These are phyloP conservation scores for Scedosporium apiospermum DNA, from an alignment of 2,329 filamentous ascomycete genomes.

Conservation along the genomic window DNA sequence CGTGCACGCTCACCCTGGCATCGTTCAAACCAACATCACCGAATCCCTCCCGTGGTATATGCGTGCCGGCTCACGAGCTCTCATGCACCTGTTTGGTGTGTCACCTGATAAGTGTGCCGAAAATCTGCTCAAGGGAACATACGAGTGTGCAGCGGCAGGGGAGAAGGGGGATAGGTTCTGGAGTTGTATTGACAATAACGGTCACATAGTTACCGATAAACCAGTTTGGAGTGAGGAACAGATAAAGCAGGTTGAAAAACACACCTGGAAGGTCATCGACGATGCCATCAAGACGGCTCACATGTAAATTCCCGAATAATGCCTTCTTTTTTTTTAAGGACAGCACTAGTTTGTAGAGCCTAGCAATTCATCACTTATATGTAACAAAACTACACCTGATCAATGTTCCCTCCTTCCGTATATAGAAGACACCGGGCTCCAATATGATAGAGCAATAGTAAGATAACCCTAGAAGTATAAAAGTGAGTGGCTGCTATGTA, in stretches of 20 bases:
- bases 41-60: slow-evolving; percentile 21
- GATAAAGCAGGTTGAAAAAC: slow-evolving; percentile 16
- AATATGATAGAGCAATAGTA: no score
- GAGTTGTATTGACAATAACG: slow-evolving; percentile 20
- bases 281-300: slow-evolving; percentile 7
- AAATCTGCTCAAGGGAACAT: slow-evolving; percentile 15
- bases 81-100: slow-evolving; percentile 14
- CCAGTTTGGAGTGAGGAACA: slow-evolving; percentile 18
- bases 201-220: slow-evolving; percentile 16
- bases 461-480: no score
- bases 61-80: slow-evolving; percentile 8
- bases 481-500: no score
- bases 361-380: no score
- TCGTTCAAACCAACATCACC: slow-evolving; percentile 23
- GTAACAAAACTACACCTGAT: no score
- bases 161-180: slow-evolving; percentile 12
- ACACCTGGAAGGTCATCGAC: slow-evolving; percentile 22
- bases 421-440: no score
- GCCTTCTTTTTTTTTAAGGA: no score
- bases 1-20: slow-evolving; percentile 29
- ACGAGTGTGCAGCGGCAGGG: slow-evolving; percentile 10
- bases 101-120: slow-evolving; percentile 19
- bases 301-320: no score
- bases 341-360: no score
- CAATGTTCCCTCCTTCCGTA: no score